Conservation (phyloP, 305 asterid genomes). For the Ilex paraguariensis region DNA sequence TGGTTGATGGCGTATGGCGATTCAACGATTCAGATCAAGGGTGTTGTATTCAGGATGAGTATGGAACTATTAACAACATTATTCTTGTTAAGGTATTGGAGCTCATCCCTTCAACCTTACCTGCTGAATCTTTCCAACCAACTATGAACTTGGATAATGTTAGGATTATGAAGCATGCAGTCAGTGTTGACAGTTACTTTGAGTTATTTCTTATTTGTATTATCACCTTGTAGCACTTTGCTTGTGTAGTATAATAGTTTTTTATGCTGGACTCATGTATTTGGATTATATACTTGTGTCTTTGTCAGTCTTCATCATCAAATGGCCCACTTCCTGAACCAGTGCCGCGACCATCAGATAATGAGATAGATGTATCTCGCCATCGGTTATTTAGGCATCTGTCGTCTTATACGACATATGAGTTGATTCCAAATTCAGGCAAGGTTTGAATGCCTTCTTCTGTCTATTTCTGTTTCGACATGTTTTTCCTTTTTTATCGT, state of each 20-base stretch:
- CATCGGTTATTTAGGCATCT: conserved; percentile 45
- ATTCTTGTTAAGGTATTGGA: conserved; percentile 31
- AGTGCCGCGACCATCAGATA: conserved; percentile 20
- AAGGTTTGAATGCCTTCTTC: conserved; percentile 49
- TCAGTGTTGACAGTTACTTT: conserved; percentile 14
- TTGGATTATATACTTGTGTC: conserved; percentile 4
- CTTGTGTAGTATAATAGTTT: too few relatives aligned
- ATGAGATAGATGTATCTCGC: conserved; percentile 38
- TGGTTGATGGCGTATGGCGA: conserved; percentile 64
- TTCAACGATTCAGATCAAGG: conserved; percentile 42
- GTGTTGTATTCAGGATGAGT: conserved; percentile 41
- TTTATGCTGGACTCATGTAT: neutral
- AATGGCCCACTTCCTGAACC: conserved; percentile 18
- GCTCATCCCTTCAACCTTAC: conserved; percentile 17
- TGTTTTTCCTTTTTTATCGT: conserved; percentile 9
- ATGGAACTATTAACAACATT: conserved; percentile 46
- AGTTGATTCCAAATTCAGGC: conserved; percentile 63
- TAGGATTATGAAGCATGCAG: conserved; percentile 18
- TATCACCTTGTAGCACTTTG: neutral
- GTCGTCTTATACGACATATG: conserved; percentile 44
- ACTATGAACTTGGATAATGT: conserved; percentile 12
- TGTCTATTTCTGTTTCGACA: conserved; percentile 1
- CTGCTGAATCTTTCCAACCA: conserved; percentile 21
- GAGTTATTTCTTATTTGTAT: neutral
- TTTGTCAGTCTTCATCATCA: conserved; percentile 45